Evolutionary conservation across 345 rosid species (phyloP).

Genomic region (Microcos paniculata): DNA sequence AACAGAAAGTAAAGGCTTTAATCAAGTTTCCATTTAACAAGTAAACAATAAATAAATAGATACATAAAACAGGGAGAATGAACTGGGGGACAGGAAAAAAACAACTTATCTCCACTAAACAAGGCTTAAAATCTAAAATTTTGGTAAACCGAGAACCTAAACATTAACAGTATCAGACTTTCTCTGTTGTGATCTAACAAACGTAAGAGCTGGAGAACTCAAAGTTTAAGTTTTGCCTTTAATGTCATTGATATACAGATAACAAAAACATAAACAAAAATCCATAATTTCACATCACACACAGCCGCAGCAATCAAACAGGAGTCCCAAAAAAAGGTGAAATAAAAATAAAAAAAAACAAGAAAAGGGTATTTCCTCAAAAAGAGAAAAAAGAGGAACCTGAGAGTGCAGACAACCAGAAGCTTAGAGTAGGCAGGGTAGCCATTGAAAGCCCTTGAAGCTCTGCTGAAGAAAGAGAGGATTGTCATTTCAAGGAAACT

Average conservation of each 20-base stretch:
- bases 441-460: slow-evolving; percentile 47
- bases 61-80: not conserved
- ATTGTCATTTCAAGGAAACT: slow-evolving; percentile 35
- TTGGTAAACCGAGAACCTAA: not conserved
- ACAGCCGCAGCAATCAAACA: slow-evolving; percentile 5
- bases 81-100: not conserved
- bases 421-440: slow-evolving; percentile 52
- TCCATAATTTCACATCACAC: not conserved
- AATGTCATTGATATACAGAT: not conserved
- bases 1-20: not conserved
- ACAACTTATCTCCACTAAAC: not conserved
- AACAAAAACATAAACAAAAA: not conserved
- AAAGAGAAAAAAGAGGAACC: slow-evolving; percentile 36
- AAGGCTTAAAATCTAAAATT: not conserved
- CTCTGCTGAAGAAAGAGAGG: slow-evolving; percentile 56
- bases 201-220: not conserved
- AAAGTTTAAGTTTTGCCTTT: not conserved
- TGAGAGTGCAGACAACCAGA: slow-evolving; percentile 61
- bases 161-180: not conserved
- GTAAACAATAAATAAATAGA: not conserved
- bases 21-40: not conserved
- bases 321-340: not conserved
- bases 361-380: not conserved
- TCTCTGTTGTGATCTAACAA: not conserved
- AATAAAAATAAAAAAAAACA: not conserved